phyloP scores from a whole-genome alignment of 441 rosid species.

The Gossypium davidsonii region DNA sequence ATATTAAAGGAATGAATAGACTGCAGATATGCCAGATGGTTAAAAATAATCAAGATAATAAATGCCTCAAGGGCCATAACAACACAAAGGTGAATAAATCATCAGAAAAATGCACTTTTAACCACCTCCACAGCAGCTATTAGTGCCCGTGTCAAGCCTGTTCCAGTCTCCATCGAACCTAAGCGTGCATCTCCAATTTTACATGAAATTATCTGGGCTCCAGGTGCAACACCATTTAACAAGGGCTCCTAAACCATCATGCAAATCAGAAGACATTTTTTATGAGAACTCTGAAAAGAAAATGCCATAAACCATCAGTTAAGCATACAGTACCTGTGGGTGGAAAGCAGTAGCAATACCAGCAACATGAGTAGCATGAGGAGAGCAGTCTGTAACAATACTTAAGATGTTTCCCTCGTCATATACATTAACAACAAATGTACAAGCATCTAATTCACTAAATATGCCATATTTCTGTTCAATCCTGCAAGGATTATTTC shows the following conservation, averaged over 20 bases:
- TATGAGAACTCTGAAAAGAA: constrained; percentile 13
- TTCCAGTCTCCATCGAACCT: constrained; percentile 99
- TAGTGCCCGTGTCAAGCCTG: constrained; percentile 87
- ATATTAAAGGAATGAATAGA: background rate
- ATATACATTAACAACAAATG: constrained; percentile 76
- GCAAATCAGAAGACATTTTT: constrained; percentile 16
- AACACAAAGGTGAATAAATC: constrained; percentile 4
- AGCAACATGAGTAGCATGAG: constrained; percentile 99
- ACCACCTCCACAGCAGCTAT: constrained; percentile 93
- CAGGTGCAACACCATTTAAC: constrained; percentile 96
- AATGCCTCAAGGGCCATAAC: background rate
- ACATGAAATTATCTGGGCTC: constrained; percentile 94
- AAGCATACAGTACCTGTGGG: constrained; percentile 56
- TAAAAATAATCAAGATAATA: background rate
- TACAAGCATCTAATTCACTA: constrained; percentile 92
- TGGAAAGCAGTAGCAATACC: constrained; percentile 96
- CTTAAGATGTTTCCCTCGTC: constrained; percentile 79
- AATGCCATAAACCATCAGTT: constrained; percentile 16
- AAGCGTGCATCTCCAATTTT: constrained; percentile 96
- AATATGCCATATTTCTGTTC: constrained; percentile 85
- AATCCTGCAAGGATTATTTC: constrained; percentile 44
- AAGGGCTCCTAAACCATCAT: constrained; percentile 59
- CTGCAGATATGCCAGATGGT: background rate
- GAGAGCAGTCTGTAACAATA: constrained; percentile 85
- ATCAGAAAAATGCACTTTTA: constrained; percentile 8